A percentile compares a stretch with the other conserved stretches of the same genome.
These are phyloP conservation scores for Pelargonium cotyledonis DNA, from an alignment of 441 rosid species.

Conservation along the genomic window DNA sequence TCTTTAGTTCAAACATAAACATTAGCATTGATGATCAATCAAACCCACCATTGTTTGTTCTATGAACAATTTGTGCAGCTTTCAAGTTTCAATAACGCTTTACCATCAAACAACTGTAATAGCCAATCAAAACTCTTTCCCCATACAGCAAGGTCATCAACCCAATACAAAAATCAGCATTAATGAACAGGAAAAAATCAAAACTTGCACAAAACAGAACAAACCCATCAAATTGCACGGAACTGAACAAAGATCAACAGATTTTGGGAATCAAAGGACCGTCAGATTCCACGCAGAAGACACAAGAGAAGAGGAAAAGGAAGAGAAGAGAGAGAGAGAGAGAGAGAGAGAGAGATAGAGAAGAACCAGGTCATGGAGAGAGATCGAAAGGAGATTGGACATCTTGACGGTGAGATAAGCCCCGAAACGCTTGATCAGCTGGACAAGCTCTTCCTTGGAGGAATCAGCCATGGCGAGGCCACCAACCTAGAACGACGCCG, in stretches of 20 bases:
- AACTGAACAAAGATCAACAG: not conserved
- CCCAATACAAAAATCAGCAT: not conserved
- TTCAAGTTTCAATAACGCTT: not conserved
- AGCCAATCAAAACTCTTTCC: not conserved
- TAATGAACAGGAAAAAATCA: not conserved
- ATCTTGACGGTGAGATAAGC: constrained; percentile 73
- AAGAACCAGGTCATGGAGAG: constrained; percentile 62
- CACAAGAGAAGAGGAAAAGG: not conserved
- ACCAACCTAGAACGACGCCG: not conserved
- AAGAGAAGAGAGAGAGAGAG: too few species aligned
- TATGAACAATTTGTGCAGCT: not conserved
- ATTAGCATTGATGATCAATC: too few species aligned
- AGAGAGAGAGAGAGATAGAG: constrained; percentile 11
- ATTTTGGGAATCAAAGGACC: not conserved
- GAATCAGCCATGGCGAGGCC: constrained; percentile 57
- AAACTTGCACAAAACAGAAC: not conserved
- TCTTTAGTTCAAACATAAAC: too few species aligned
- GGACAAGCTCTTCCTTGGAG: constrained; percentile 65
- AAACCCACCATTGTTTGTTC: too few species aligned
- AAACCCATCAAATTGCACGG: not conserved
- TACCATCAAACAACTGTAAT: not conserved
- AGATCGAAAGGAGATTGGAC: constrained; percentile 60
- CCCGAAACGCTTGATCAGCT: constrained; percentile 76
- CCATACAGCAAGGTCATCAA: not conserved
- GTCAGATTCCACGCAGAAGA: not conserved